Conservation (phyloP, 129 eudicot species). For the Gnaphalium uliginosum region DNA sequence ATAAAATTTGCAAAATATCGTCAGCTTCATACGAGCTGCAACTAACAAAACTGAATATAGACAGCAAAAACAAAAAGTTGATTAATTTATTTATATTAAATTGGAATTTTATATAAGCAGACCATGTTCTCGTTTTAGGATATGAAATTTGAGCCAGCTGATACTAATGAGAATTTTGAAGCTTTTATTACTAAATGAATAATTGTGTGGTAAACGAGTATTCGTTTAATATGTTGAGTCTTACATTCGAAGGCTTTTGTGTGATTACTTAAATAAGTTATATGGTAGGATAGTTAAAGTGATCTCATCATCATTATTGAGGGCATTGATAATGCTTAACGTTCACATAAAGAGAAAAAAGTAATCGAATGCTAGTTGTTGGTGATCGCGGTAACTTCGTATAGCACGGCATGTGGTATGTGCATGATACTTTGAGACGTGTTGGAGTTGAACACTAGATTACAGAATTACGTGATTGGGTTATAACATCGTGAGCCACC, state of each 20-base stretch:
- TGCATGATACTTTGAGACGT: slow-evolving; percentile 10
- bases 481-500: slow-evolving; percentile 5
- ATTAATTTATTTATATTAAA: neutral
- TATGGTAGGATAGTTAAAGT: neutral
- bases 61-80: neutral
- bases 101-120: neutral
- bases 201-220: slow-evolving; percentile 6
- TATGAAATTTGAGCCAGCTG: neutral
- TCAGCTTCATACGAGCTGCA: neutral
- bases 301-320: neutral
- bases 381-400: slow-evolving; percentile 1
- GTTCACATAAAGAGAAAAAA: slow-evolving; percentile 18
- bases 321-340: slow-evolving; percentile 1
- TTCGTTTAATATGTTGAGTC: slow-evolving; percentile 2
- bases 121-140: slow-evolving; percentile 3
- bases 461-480: slow-evolving; percentile 1
- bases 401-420: slow-evolving; percentile 3
- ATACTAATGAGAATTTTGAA: neutral
- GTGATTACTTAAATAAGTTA: neutral
- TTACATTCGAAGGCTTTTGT: neutral
- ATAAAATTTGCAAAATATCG: neutral
- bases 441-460: neutral
- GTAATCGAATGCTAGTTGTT: neutral
- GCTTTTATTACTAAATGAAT: neutral
- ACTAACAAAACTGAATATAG: slow-evolving; percentile 1